Base-by-base conservation (phyloP, 225 moss, liverwort and hornwort genomes). In the Pseudoscleropodium purum region DNA sequence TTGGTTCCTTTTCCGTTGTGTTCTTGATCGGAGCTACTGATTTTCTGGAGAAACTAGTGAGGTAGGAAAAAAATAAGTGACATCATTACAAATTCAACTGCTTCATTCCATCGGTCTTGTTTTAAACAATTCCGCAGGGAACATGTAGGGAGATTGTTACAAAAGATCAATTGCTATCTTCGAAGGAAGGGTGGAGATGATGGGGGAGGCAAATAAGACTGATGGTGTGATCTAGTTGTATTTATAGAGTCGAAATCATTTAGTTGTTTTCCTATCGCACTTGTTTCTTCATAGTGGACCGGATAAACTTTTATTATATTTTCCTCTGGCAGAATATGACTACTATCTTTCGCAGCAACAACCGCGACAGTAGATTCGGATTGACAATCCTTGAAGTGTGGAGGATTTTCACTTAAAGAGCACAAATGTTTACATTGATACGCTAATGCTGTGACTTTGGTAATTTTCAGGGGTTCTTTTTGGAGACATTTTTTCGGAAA, bases 401-500 rank as follows among this genome's bases (percentile, higher is more conserved):
- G 49, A 81, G 49, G 57, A 47, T n/a, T 81, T 25, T 79, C 62
- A 4, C 21, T 59, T 62, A 7, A 39, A 45, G 41, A 64, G 23
- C 52, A 49, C 7, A 15, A 41, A 67, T 62, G 34, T 88, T 70
- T 7, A 19, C 75, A 61, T 60, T n/a, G 49, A 25, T 79, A 12
- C 61, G 56, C 68, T 91, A 84, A 91, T 80, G 67, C 65, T 73
- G 83, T n/a, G 64, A 7, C 70, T 73, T 79, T 21, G 84, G 43
- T 79, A 39, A 34, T 56, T 91, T 86, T 59, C 91, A 93, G 93
- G 85, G 86, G 56, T 60, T 87, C 39, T 56, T 73, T 37, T 67
- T 64, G 88, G 84, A 88, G 62, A 79, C 37, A 15, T 39, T 57
- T 78, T 54, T 33, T 34, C 49, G 36, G 49, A 84, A 45, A 87